phyloP scores from a whole-genome alignment of 1,139 yeast genomes.

The Suhomyces panamericanus region DNA sequence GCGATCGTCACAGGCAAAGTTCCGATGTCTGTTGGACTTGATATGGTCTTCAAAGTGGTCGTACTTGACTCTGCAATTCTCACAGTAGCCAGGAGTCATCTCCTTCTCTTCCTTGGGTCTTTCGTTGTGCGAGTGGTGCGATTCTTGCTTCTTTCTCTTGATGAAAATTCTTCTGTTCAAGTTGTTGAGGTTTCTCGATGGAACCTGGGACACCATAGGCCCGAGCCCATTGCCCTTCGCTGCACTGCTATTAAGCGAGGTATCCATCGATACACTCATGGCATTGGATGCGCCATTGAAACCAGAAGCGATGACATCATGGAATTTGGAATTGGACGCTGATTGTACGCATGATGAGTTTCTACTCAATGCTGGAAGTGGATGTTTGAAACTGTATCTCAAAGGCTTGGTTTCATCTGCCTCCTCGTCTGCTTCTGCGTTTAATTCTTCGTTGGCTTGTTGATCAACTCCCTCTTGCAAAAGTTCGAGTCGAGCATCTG shows the following conservation, averaged over 20 bases:
- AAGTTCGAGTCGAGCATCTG: neutral
- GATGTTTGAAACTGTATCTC: conserved; percentile 15
- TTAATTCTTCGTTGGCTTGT: neutral
- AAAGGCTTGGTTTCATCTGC: conserved; percentile 8
- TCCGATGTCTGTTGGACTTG: conserved; percentile 66
- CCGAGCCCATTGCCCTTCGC: conserved; percentile 67
- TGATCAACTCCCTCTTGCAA: neutral
- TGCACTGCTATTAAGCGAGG: conserved; percentile 38
- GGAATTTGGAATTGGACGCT: conserved; percentile 42
- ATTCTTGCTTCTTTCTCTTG: conserved; percentile 35
- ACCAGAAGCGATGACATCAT: conserved; percentile 81
- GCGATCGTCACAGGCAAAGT: conserved; percentile 70
- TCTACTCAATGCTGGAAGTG: conserved; percentile 22
- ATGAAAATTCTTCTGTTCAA: conserved; percentile 54
- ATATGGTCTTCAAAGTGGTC: conserved; percentile 81
- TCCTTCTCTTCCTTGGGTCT: conserved; percentile 28
- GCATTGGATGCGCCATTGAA: conserved; percentile 62
- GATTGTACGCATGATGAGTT: conserved; percentile 28
- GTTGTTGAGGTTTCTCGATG: conserved; percentile 63
- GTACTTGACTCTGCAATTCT: conserved; percentile 86
- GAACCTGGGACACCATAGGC: conserved; percentile 64
- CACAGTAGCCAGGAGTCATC: conserved; percentile 75
- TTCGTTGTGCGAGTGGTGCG: conserved; percentile 9
- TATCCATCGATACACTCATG: conserved; percentile 45
- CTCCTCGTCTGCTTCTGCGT: conserved; percentile 3